These are phyloP conservation scores for Rhizophagus prolifer DNA, from an alignment of 192 early-diverging fungal genomes.

Conservation along the genomic window DNA sequence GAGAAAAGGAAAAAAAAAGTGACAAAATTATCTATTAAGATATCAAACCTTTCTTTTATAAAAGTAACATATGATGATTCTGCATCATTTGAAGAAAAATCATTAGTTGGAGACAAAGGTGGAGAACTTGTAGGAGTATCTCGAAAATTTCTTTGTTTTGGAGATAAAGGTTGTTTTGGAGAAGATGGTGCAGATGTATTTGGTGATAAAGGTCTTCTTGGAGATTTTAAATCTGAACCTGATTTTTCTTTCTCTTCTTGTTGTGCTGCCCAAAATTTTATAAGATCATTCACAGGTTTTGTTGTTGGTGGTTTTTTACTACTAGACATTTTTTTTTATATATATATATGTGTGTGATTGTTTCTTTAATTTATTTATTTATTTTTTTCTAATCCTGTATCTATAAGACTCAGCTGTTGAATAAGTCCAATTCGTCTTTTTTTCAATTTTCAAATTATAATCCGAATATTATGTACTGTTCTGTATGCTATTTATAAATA, in stretches of 20 bases:
- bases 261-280: conserved; percentile 24
- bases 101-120: conserved; percentile 1
- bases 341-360: not conserved
- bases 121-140: not conserved
- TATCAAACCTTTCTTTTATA: not conserved
- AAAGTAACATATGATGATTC: not conserved
- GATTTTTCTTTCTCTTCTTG: conserved; percentile 9
- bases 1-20: not conserved
- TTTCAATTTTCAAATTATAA: not conserved
- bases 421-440: not conserved
- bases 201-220: conserved; percentile 9
- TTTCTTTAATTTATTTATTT: not conserved
- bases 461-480: not conserved
- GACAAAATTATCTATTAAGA: not conserved
- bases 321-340: not conserved
- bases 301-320: not conserved
- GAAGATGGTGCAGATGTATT: not conserved
- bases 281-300: conserved; percentile 28
- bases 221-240: not conserved
- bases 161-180: not conserved
- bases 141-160: not conserved
- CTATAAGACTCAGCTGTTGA: not conserved
- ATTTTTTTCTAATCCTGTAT: too few relatives aligned
- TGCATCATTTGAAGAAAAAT: not conserved
- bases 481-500: not conserved